Evolutionary conservation across 2,329 filamentous ascomycete genomes (phyloP), one percentile per base, ranked within the genome.

Genomic region (Erysiphe pulchra): DNA sequence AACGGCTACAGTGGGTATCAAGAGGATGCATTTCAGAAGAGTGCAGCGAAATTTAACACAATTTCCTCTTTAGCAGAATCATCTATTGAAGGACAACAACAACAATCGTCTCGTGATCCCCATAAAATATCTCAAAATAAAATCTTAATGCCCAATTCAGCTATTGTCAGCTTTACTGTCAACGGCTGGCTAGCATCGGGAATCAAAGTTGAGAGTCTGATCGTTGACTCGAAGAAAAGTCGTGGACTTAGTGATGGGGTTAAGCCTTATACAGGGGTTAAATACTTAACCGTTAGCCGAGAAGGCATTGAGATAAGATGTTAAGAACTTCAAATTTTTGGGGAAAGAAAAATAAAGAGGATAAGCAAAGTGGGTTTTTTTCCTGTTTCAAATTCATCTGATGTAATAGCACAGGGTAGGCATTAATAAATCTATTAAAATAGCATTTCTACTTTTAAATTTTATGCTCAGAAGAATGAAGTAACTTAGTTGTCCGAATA

Each of bases 221-320:
- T 75, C 56, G 60, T 84, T 53, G 68, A 85, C 58, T 66, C 73
- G n/a, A 77, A 81, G 59, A 85, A 78, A 63, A 92, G 83, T 60
- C 73, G 78, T 47, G 90, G 90, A 0, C 56, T 98, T 41, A 84
- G 84, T 0, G 84, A 92, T 52, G 75, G 80, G 2, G 75, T 95
- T 36, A 92, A 85, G 62, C 90, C 90, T 20, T 95, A 93, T 62
- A 98, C 95, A 63, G 90, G 90, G 1, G 90, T 98, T 52, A 98
- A 98, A 63, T 98, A 98, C 61, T 60, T 98, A 54, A 94, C 86
- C 14, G 66, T 78, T 43, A 78, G 74, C 55, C 73, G 73, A 50
- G 69, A 70, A 13, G 75, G 74, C 18, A 65, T 78, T 38, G 75
- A 79, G 60, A 67, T 75, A 52, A 64, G 75, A 53, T 77, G 74